Conservation (phyloP, 2,329 filamentous ascomycete species). For the Aspergillus oerlinghausenensis region DNA sequence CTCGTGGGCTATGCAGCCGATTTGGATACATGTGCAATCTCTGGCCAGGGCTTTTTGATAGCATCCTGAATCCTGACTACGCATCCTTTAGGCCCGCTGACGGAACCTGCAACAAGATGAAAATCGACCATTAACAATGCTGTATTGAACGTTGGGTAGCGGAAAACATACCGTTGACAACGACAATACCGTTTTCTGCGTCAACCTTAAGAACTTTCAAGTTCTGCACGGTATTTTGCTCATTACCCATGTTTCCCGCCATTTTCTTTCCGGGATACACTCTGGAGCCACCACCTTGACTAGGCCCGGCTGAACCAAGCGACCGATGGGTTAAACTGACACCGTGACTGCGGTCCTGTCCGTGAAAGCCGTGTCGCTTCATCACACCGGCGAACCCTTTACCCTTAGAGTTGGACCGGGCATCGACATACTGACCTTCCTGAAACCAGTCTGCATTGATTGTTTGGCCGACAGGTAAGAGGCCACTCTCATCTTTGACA, state of each 20-base stretch:
- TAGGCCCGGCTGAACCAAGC: slow-evolving; percentile 83
- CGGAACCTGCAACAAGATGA: slow-evolving; percentile 48
- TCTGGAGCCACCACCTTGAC: slow-evolving; percentile 86
- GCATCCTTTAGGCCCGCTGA: slow-evolving; percentile 83
- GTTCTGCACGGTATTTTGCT: slow-evolving; percentile 86
- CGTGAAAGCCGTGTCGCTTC: slow-evolving; percentile 88
- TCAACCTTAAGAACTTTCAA: slow-evolving; percentile 85
- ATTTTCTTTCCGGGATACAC: slow-evolving; percentile 97
- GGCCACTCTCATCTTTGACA: slow-evolving; percentile 67
- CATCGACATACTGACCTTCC: slow-evolving; percentile 85
- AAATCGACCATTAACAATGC: slow-evolving; percentile 7
- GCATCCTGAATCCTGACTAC: slow-evolving; percentile 85
- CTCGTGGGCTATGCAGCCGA: slow-evolving; percentile 13
- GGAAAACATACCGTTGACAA: slow-evolving; percentile 67
- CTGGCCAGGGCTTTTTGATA: slow-evolving; percentile 75
- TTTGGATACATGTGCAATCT: slow-evolving; percentile 30
- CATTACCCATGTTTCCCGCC: slow-evolving; percentile 90
- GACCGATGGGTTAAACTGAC: slow-evolving; percentile 91
- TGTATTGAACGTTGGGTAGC: not conserved
- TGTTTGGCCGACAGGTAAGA: slow-evolving; percentile 69
- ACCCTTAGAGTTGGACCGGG: slow-evolving; percentile 71
- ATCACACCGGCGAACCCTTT: slow-evolving; percentile 96
- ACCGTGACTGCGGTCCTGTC: slow-evolving; percentile 90
- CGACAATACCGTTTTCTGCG: slow-evolving; percentile 76
- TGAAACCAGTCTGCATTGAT: slow-evolving; percentile 88